Evolutionary conservation across 306 rosid species (phyloP), one percentile per base, ranked within the genome.

Genomic region (Dicorynia guianensis): DNA sequence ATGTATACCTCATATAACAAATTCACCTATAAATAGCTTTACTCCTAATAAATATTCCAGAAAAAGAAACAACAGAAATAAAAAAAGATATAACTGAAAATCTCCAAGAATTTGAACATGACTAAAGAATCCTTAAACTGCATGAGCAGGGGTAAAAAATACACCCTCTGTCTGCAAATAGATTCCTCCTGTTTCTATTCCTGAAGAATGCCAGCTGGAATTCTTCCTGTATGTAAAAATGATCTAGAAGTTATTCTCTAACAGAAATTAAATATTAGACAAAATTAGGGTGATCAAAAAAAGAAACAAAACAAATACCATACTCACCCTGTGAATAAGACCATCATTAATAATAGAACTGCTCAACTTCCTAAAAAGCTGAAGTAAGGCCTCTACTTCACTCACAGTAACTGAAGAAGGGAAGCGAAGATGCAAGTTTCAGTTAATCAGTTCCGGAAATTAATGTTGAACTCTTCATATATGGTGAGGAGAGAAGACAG

Each of bases 121-220:
- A 69, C 47, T 5, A 70, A 46, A 74, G 35, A 52, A 47, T 62
- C 11, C 56, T 11, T 35, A 25, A 70, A 63, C 19, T 43, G 33
- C 7, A 57, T 1, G 75, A 67, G 20, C 11, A 43, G 47, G 67
- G 68, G 55, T 33, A 25, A 57, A 75, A 53, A 71, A 81, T 4
- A 79, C 89, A 53, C 11, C 90, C 98, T 87, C 98, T 81, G 79
- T 93, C 96, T 0, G 98, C 93, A 58, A 95, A 95, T 61, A 95
- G 89, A 81, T 87, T 92, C 36, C 74, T 87, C 78, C 25, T 80
- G 66, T 90, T 83, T 74, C 75, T 80, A 63, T 95, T 90, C 78
- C 75, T 79, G 84, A 95, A 95, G 14, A 95, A 87, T 0, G 98
- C 97, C 14, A 95, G 87, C 87, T 89, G 98, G 68, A 95, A 90